Percentiles rank a stretch among this genome's conserved stretches.
These are phyloP conservation scores for Apiospora marii DNA, from an alignment of 2,329 filamentous ascomycete species.

Conservation along the genomic window DNA sequence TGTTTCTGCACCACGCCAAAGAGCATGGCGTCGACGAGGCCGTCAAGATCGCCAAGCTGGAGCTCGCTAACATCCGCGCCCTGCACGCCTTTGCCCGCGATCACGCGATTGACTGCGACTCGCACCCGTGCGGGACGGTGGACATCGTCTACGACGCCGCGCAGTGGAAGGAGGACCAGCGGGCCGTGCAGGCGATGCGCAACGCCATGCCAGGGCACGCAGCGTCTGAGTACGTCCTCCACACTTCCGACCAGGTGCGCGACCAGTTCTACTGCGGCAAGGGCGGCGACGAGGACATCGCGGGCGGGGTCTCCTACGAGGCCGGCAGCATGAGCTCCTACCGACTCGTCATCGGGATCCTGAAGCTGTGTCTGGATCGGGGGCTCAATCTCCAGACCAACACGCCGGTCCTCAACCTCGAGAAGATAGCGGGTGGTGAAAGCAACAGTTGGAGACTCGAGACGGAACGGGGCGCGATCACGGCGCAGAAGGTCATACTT, in stretches of 20 bases:
- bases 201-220: slow-evolving; percentile 23
- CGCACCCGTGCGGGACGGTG: slow-evolving; percentile 56
- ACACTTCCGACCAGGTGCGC: slow-evolving; percentile 39
- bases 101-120: slow-evolving; percentile 53
- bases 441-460: slow-evolving; percentile 49
- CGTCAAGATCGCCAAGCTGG: slow-evolving; percentile 40
- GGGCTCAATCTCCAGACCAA: slow-evolving; percentile 34
- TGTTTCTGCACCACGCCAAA: slow-evolving; percentile 23
- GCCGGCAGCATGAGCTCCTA: slow-evolving; percentile 31
- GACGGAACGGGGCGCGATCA: slow-evolving; percentile 62
- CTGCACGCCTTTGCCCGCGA: slow-evolving; percentile 46
- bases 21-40: slow-evolving; percentile 39
- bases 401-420: slow-evolving; percentile 31
- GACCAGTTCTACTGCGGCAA: slow-evolving; percentile 43
- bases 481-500: slow-evolving; percentile 52
- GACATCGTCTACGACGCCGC: slow-evolving; percentile 63
- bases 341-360: slow-evolving; percentile 30
- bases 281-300: slow-evolving; percentile 43
- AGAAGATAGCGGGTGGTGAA: slow-evolving; percentile 28
- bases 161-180: slow-evolving; percentile 13
- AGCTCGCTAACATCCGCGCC: slow-evolving; percentile 38
- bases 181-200: slow-evolving; percentile 35
- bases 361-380: slow-evolving; percentile 25
- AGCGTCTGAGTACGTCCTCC: slow-evolving; percentile 45
- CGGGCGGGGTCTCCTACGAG: slow-evolving; percentile 38